Percentiles rank a stretch among this genome's conserved stretches.
Evolutionary conservation across 805 yeast species (phyloP).

Genomic region (Hanseniaspora guilliermondii): DNA sequence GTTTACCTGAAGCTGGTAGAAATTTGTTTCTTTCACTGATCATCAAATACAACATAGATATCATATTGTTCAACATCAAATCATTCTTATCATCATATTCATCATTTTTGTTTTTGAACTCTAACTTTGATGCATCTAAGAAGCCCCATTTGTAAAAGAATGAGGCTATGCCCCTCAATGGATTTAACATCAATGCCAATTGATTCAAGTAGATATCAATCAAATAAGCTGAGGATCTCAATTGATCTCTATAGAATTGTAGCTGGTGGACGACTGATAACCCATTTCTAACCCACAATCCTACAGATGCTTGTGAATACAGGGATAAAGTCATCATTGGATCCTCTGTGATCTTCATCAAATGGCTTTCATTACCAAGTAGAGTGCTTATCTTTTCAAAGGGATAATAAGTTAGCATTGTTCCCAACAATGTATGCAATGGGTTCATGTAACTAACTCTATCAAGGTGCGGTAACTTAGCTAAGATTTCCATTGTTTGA

Average conservation of each 20-base stretch:
- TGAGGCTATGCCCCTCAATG: slow-evolving; percentile 44
- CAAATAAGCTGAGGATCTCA: slow-evolving; percentile 43
- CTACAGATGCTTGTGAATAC: slow-evolving; percentile 47
- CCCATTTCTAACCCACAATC: slow-evolving; percentile 70
- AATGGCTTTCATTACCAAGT: slow-evolving; percentile 25
- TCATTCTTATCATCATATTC: slow-evolving; percentile 38
- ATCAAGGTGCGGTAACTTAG: slow-evolving; percentile 37
- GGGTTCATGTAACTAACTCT: slow-evolving; percentile 49
- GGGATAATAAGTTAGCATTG: slow-evolving; percentile 24
- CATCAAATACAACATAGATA: slow-evolving; percentile 56
- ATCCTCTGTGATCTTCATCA: slow-evolving; percentile 41
- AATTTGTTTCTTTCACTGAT: slow-evolving; percentile 59
- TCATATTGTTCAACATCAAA: slow-evolving; percentile 65
- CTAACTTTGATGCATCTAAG: slow-evolving; percentile 35
- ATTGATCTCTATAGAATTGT: slow-evolving; percentile 36
- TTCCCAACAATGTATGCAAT: slow-evolving; percentile 42
- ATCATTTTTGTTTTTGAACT: slow-evolving; percentile 29
- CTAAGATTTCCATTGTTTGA: slow-evolving; percentile 24
- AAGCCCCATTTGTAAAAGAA: slow-evolving; percentile 51
- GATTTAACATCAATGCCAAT: slow-evolving; percentile 39
- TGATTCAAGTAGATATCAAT: slow-evolving; percentile 71
- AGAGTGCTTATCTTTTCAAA: slow-evolving; percentile 20
- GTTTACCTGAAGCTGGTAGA: slow-evolving; percentile 30
- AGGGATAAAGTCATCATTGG: slow-evolving; percentile 50
- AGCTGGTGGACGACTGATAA: slow-evolving; percentile 40